A percentile compares a stretch with the other conserved stretches of the same genome.
Evolutionary conservation across 2,329 filamentous ascomycete genomes (phyloP).

Genomic region (Trematosphaeria pertusa): DNA sequence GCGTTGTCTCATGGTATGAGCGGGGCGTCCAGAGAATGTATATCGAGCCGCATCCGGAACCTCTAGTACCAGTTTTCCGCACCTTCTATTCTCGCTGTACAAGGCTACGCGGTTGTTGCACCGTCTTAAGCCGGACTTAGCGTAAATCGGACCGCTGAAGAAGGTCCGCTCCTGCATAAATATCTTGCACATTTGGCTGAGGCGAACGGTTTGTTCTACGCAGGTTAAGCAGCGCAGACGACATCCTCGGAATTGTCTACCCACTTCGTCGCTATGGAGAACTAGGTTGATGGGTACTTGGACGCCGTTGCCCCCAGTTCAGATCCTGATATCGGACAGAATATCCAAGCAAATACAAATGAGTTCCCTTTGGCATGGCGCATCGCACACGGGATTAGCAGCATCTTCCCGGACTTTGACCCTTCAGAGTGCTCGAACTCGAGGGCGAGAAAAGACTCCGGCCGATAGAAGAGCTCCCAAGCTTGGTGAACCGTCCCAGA

Average conservation of each 20-base stretch:
- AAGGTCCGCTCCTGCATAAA: constrained; percentile 44
- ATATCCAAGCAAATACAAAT: background rate
- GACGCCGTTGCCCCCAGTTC: constrained; percentile 1
- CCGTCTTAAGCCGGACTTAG: constrained; percentile 25
- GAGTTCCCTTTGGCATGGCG: background rate
- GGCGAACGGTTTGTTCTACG: constrained; percentile 55
- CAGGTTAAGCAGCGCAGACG: constrained; percentile 50
- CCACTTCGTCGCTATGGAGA: constrained; percentile 55
- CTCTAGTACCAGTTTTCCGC: constrained; percentile 33
- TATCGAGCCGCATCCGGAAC: constrained; percentile 27
- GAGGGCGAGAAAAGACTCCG: background rate
- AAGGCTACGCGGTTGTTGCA: constrained; percentile 22
- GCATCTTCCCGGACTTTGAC: constrained; percentile 2
- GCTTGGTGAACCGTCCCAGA: too few species aligned
- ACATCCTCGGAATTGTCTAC: constrained; percentile 49
- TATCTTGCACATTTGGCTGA: constrained; percentile 48
- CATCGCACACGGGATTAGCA: constrained; percentile 1
- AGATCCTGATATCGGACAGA: background rate
- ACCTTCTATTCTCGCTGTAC: constrained; percentile 30
- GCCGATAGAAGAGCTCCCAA: background rate
- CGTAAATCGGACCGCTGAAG: constrained; percentile 27
- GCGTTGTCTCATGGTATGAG: constrained; percentile 68
- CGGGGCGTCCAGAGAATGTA: constrained; percentile 50
- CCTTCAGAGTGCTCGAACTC: constrained; percentile 2
- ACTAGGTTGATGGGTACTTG: constrained; percentile 35